phyloP scores from a whole-genome alignment of 1,284 basidiomycete species.

The Marasmius fiardii region DNA sequence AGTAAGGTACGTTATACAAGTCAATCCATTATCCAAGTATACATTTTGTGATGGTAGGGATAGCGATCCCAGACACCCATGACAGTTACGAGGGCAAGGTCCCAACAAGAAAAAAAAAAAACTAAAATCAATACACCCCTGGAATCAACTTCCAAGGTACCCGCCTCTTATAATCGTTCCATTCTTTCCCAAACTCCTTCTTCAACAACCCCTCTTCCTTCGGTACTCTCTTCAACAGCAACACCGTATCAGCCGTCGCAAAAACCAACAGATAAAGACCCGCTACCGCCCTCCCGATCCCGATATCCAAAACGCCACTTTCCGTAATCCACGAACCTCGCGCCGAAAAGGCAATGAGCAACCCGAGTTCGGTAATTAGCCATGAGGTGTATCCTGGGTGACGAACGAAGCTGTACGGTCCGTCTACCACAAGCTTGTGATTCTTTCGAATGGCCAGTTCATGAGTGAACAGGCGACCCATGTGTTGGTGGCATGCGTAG shows the following conservation, averaged over 20 bases:
- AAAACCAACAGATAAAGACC: background rate
- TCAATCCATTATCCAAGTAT: too few species aligned
- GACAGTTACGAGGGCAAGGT: too few species aligned
- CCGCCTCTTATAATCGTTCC: background rate
- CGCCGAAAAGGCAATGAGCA: background rate
- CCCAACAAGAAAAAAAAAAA: too few species aligned
- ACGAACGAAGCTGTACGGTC: background rate
- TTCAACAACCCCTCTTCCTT: slow-evolving; percentile 1
- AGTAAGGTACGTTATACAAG: too few species aligned
- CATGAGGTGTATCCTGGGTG: background rate
- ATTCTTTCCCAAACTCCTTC: slow-evolving; percentile 2
- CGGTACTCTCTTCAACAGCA: background rate
- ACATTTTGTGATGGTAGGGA: too few species aligned
- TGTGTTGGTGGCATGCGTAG: background rate
- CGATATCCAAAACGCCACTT: background rate
- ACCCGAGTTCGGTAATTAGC: background rate
- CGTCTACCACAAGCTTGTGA: background rate
- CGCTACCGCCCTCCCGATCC: background rate
- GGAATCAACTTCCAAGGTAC: background rate
- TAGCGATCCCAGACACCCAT: too few species aligned
- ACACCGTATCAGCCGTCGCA: background rate
- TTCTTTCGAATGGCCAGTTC: background rate
- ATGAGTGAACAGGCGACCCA: background rate
- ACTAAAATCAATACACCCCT: background rate
- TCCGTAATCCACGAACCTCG: background rate